Evolutionary conservation across 139 green algal genomes (phyloP), one percentile per base, ranked within the genome.

Genomic region (Pleodorina starrii): DNA sequence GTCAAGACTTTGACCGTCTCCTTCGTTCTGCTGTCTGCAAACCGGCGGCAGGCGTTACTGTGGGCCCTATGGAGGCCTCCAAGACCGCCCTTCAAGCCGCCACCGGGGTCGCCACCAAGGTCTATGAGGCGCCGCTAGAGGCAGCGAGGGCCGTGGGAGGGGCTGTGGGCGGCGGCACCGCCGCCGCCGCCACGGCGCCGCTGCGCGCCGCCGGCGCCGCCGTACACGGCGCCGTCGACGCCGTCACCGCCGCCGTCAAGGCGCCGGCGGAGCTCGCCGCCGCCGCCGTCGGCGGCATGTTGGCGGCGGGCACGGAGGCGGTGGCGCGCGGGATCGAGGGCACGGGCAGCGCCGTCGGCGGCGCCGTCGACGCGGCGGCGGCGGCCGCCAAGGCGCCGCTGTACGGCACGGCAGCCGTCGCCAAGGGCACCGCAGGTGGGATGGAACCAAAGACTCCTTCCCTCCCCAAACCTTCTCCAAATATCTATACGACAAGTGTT

Each of bases 111-210:
- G 32, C 82, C 82, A 79, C 82, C 82, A 51, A 46, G 40, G 16
- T 79, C 25, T 88, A 88, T 63, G 82, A 88, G 82, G 60, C 82
- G 6, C 82, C 82, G 32, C 66, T 79, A 16, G 82, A 88, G 82
- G 82, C 82, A 6, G n/a, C 63, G 2, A 51, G 81, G 14, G 60
- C 43, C 21, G n/a, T 77, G 1, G 59, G 81, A 3, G 1, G 9
- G 29, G 43, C 19, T 5, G 43, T 35, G 11, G 16, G 81, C 42
- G 81, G 59, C 42, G 29, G 21, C 81, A 59, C 81, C 43, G 42
- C n/a, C 16, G 40, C 82, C n/a, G 80, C 80, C 59, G 80, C 57
- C 27, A 76, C 80, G 50, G 80, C 80, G 43, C 80, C 80, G 29
- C 40, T 86, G 16, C 57, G 43, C 38, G 80, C 80, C 57, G 38